A percentile compares a stretch with the other conserved stretches of the same genome.
phyloP scores from a whole-genome alignment of 805 yeast species.

The Maudiozyma saulgeensis region DNA sequence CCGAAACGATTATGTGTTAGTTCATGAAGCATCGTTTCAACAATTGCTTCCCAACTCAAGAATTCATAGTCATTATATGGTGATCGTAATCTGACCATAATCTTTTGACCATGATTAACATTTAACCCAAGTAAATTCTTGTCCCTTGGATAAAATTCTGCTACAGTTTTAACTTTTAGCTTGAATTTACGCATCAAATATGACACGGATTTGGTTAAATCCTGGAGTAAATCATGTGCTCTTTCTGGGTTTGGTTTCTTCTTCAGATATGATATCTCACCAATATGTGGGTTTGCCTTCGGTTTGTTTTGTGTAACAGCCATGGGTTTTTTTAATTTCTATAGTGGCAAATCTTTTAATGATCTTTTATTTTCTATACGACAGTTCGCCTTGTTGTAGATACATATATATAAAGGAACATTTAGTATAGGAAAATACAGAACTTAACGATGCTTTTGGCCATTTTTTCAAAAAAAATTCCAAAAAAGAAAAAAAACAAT shows the following conservation, averaged over 20 bases:
- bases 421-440: no score
- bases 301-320: conserved; percentile 1
- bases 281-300: conserved; percentile 7
- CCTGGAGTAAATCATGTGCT: conserved; percentile 16
- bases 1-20: conserved; percentile 72
- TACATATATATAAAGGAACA: no score
- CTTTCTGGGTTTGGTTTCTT: conserved; percentile 2
- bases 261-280: conserved; percentile 4
- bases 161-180: conserved; percentile 55
- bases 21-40: conserved; percentile 86
- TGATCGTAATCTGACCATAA: conserved; percentile 60
- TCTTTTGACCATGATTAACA: conserved; percentile 66
- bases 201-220: conserved; percentile 59
- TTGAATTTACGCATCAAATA: conserved; percentile 66
- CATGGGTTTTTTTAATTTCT: not conserved
- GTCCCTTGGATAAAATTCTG: conserved; percentile 76
- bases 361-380: no score
- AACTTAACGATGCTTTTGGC: no score
- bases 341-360: no score
- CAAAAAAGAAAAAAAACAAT: no score
- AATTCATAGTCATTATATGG: conserved; percentile 44
- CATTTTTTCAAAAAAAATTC: no score
- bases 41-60: conserved; percentile 50
- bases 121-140: conserved; percentile 66
- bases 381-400: no score